A percentile compares a stretch with the other conserved stretches of the same genome.
Conservation (phyloP, 768 basidiomycete genomes). For the Tylopilus rubrobrunneus region DNA sequence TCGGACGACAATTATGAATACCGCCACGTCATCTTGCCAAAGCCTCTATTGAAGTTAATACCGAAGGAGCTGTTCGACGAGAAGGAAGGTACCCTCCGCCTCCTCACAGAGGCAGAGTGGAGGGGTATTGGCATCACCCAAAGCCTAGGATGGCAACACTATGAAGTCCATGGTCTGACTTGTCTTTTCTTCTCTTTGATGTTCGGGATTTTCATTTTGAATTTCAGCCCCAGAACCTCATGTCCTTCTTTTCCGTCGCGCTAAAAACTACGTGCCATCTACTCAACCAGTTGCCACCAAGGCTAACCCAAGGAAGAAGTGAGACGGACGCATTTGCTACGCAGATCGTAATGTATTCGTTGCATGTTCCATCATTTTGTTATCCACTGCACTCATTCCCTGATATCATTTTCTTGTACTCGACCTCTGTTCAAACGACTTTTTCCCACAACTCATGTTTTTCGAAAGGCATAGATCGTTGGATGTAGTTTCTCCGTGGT, state of each 20-base stretch:
- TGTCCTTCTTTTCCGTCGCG: conserved; percentile 87
- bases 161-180: conserved; percentile 85
- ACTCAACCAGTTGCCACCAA: conserved; percentile 39
- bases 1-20: conserved; percentile 93
- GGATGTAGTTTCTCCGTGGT: conserved; percentile 8
- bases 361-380: conserved; percentile 20
- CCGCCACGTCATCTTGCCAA: conserved; percentile 95
- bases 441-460: conserved; percentile 6
- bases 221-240: conserved; percentile 83
- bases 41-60: conserved; percentile 89
- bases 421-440: conserved; percentile 3
- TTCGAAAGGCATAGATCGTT: conserved; percentile 1
- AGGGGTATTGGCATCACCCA: conserved; percentile 94
- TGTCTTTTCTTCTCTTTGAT: neutral
- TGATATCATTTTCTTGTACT: conserved; percentile 10
- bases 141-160: conserved; percentile 95
- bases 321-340: conserved; percentile 4
- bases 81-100: conserved; percentile 74
- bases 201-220: conserved; percentile 10
- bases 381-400: conserved; percentile 17
- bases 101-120: conserved; percentile 89
- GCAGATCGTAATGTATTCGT: conserved; percentile 12
- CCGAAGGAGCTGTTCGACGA: conserved; percentile 82
- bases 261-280: conserved; percentile 61
- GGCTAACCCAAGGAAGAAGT: conserved; percentile 45